A percentile compares a stretch with the other conserved stretches of the same genome.
Evolutionary conservation across 495 filamentous ascomycete species (phyloP).

Genomic region (Lindgomyces ingoldianus): DNA sequence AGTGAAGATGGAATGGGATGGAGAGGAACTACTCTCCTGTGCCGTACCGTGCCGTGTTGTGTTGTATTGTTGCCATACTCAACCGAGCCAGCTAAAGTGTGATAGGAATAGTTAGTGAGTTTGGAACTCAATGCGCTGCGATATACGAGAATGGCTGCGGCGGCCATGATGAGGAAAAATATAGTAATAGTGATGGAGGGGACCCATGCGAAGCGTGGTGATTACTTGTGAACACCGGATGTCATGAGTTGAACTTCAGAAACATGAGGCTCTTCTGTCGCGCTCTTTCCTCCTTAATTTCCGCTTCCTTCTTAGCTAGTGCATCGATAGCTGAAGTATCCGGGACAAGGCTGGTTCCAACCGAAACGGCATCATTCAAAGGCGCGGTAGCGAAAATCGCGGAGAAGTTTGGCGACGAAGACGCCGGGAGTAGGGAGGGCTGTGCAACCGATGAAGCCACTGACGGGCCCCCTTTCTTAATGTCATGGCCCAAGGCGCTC

Average conservation of each 20-base stretch:
- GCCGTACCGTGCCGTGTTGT: not conserved
- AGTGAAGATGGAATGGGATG: not conserved
- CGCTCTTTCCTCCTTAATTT: slow-evolving; percentile 42
- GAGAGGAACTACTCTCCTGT: not conserved
- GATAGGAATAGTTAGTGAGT: not conserved
- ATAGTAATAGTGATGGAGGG: not conserved
- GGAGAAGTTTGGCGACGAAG: slow-evolving; percentile 25
- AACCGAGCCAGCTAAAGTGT: not conserved
- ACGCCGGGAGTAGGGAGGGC: slow-evolving; percentile 4
- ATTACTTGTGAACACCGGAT: not conserved
- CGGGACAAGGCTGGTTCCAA: not conserved
- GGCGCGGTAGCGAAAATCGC: slow-evolving; percentile 20
- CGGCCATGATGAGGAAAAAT: not conserved
- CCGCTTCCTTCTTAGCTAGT: slow-evolving; percentile 1
- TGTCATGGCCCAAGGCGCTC: not conserved
- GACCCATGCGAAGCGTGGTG: not conserved
- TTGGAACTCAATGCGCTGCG: not conserved
- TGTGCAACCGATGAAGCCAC: not conserved
- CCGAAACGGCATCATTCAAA: slow-evolving; percentile 2
- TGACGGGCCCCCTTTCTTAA: not conserved
- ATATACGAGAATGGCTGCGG: not conserved
- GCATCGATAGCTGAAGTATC: not conserved
- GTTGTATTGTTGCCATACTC: not conserved
- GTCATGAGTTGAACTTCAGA: slow-evolving; percentile 21
- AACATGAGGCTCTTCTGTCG: slow-evolving; percentile 42